Conservation (phyloP, 179 eudicot species). For the Silene coronaria region DNA sequence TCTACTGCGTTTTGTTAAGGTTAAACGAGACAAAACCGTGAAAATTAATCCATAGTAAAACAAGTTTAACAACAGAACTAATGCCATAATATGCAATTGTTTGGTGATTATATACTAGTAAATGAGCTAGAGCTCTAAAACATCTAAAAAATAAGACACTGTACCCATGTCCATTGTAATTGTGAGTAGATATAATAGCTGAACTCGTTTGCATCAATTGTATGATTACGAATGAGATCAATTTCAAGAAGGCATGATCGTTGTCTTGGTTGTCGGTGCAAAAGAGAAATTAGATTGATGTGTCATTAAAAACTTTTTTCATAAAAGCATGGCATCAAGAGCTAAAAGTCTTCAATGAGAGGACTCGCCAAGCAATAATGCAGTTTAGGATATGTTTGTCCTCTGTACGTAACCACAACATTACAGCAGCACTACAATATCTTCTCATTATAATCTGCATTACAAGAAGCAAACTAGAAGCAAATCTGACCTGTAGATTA, state of each 20-base stretch:
- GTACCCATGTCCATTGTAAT: too few relatives aligned
- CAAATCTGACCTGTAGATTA: slow-evolving; percentile 13
- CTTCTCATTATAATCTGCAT: neutral
- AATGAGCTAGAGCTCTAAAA: too few relatives aligned
- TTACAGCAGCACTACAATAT: slow-evolving; percentile 11
- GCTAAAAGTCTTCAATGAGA: neutral
- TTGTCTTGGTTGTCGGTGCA: neutral
- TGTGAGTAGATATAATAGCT: too few relatives aligned
- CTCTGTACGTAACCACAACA: slow-evolving; percentile 6
- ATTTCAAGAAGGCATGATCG: neutral
- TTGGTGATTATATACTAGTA: too few relatives aligned
- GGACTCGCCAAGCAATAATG: slow-evolving; percentile 8
- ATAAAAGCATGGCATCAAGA: neutral
- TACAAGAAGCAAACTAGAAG: slow-evolving; percentile 20
- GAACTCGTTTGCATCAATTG: too few relatives aligned
- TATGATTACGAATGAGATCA: too few relatives aligned
- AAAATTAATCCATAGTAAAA: too few relatives aligned
- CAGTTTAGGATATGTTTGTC: slow-evolving; percentile 7
- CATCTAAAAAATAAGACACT: too few relatives aligned
- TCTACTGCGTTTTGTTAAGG: too few relatives aligned
- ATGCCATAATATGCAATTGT: too few relatives aligned
- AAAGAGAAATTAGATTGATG: neutral
- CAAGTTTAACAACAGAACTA: too few relatives aligned
- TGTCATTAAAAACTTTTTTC: neutral
- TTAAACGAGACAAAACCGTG: too few relatives aligned